Conservation (phyloP, 2,329 filamentous ascomycete species). For the Scedosporium aurantiacum region DNA sequence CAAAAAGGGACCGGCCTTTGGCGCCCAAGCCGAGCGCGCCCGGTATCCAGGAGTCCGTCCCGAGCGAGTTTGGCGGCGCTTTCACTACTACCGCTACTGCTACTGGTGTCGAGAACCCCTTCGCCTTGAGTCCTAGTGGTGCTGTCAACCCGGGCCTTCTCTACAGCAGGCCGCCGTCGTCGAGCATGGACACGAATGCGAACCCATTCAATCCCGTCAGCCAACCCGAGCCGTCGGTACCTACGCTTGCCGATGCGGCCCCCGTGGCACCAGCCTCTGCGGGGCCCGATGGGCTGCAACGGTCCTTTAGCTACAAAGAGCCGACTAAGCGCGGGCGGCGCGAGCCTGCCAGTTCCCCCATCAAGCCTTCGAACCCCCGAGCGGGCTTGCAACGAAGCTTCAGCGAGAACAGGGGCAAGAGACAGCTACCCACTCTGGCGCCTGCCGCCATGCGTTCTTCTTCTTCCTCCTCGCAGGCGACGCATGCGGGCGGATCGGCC, state of each 20-base stretch:
- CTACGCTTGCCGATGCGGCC: constrained; percentile 5
- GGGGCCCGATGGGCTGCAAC: constrained; percentile 25
- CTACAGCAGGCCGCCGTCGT: constrained; percentile 40
- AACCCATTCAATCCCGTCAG: constrained; percentile 14
- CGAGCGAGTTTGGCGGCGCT: constrained; percentile 23
- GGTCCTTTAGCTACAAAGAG: constrained; percentile 32
- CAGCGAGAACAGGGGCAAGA: constrained; percentile 41
- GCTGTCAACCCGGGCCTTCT: constrained; percentile 51
- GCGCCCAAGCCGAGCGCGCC: constrained; percentile 39
- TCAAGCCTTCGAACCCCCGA: constrained; percentile 32
- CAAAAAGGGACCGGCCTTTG: constrained; percentile 31
- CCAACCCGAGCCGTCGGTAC: not conserved
- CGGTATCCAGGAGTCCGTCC: not conserved
- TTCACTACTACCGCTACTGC: constrained; percentile 16
- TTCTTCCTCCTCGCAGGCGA: constrained; percentile 2
- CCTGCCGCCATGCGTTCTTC: constrained; percentile 27
- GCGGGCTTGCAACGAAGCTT: constrained; percentile 42
- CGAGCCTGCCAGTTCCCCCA: constrained; percentile 35
- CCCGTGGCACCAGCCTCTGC: constrained; percentile 1
- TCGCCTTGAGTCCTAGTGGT: constrained; percentile 33
- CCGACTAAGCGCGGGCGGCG: constrained; percentile 30
- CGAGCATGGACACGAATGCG: constrained; percentile 28
- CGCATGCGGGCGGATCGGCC: constrained; percentile 7
- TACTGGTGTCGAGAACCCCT: constrained; percentile 31
- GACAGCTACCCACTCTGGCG: constrained; percentile 35